A percentile compares a stretch with the other conserved stretches of the same genome.
phyloP scores from a whole-genome alignment of 169 alveolate genomes.

The Eimeria necatrix region DNA sequence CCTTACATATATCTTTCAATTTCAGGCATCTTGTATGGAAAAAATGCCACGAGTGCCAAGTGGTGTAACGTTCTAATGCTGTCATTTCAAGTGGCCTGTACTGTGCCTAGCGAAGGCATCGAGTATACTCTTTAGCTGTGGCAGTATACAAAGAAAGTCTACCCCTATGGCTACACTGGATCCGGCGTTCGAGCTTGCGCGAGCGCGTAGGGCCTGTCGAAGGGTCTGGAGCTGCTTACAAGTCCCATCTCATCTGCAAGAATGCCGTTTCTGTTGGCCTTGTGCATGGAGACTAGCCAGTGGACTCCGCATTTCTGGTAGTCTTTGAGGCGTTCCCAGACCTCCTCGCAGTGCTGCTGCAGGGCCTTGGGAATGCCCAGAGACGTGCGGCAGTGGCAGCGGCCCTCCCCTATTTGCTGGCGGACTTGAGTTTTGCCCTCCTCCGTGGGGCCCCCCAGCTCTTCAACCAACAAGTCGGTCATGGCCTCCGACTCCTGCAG shows the following conservation, averaged over 20 bases:
- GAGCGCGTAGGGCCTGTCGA: too few relatives aligned
- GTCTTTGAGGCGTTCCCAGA: slow-evolving; percentile 84
- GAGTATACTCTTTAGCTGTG: too few relatives aligned
- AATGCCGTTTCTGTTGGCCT: slow-evolving; percentile 89
- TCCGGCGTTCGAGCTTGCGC: too few relatives aligned
- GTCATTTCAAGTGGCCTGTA: too few relatives aligned
- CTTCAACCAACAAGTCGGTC: slow-evolving; percentile 71
- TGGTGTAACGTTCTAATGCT: too few relatives aligned
- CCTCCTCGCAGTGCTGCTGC: slow-evolving; percentile 10
- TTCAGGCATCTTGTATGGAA: too few relatives aligned
- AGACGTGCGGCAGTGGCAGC: slow-evolving; percentile 71
- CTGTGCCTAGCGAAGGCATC: too few relatives aligned
- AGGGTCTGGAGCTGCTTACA: slow-evolving; percentile 25
- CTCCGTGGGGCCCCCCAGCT: slow-evolving; percentile 67
- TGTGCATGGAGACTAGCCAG: slow-evolving; percentile 89
- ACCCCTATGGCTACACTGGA: too few relatives aligned
- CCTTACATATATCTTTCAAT: too few relatives aligned
- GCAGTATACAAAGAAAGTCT: too few relatives aligned
- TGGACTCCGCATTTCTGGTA: slow-evolving; percentile 90
- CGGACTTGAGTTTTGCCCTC: slow-evolving; percentile 25
- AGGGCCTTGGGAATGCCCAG: slow-evolving; percentile 41
- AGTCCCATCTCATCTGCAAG: slow-evolving; percentile 93
- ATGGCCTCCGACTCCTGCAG: slow-evolving; percentile 54
- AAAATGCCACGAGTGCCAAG: too few relatives aligned
- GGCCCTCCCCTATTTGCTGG: slow-evolving; percentile 67